Base-by-base conservation (phyloP, 495 filamentous ascomycete genomes). In the Cryomyces minteri region DNA sequence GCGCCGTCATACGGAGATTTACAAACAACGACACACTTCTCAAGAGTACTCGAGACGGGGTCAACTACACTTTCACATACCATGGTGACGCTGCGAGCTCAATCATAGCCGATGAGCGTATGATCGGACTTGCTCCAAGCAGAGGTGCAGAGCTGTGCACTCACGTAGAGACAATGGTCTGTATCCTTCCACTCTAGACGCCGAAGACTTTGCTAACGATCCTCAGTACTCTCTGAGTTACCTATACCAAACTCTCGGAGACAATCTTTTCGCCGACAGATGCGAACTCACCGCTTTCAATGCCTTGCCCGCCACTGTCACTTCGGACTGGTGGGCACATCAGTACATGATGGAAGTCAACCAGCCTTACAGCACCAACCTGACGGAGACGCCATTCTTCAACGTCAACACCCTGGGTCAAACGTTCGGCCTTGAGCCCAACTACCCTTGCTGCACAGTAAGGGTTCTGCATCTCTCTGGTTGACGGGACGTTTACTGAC, bases 241-340 rank as follows among this genome's bases (percentile, higher is more conserved):
- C 34, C 43, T 62, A 2, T 63, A 63, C 42, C 51, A 59, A 42
- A 45, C 50, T 32, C 49, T 70, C 2, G 69, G 69, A 12, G 67
- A 69, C 44, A 65, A 65, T 32, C 45, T 60, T n/a, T 72, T 69
- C 45, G 77, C 73, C 4, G 76, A 79, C 50, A 57, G 62, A 12
- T 65, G 68, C 6, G 77, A 80, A 53, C 54, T 67, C 39, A 63
- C 66, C 6, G 73, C 74, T 6, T 81, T 74, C 58, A 80, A 80
- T 43, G 68, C 71, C 5, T 54, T 78, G 6, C 74, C 77, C 4
- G 70, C 66, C 1, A 67, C 67, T 42, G 42, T 76, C 30, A 68
- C 67, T n/a, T 58, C 64, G 5, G 68, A 78, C 49, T 73, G 71
- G 66, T 80, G 77, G 74, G 65, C 64, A 6, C 73, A 68, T 47